These are phyloP conservation scores for Globisporangium cederbergense DNA, from an alignment of 352 stramenopile genomes.

Conservation along the genomic window DNA sequence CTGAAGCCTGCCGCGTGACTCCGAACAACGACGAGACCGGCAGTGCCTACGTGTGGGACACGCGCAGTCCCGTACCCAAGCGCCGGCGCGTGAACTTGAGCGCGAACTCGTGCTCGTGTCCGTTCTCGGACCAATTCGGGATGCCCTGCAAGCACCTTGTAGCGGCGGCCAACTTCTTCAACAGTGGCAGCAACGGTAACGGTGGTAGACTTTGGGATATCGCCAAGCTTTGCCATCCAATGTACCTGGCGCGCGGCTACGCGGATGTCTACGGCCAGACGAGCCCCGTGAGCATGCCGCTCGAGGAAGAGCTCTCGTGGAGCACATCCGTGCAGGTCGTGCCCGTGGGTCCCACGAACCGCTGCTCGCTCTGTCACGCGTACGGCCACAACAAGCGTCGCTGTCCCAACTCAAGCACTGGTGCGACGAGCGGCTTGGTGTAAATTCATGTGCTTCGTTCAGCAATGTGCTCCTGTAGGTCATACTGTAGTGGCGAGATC, in stretches of 20 bases:
- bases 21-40: conserved; percentile 41
- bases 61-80: conserved; percentile 29
- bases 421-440: neutral
- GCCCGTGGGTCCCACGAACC: conserved; percentile 24
- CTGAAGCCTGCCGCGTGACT: conserved; percentile 32
- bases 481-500: neutral
- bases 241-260: conserved; percentile 35
- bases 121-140: conserved; percentile 35
- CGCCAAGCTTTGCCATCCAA: conserved; percentile 26
- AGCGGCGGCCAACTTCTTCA: conserved; percentile 37
- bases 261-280: conserved; percentile 27
- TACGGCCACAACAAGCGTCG: conserved; percentile 39
- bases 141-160: conserved; percentile 45
- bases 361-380: conserved; percentile 41
- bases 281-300: conserved; percentile 30
- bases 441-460: neutral
- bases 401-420: conserved; percentile 3
- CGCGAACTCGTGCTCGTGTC: conserved; percentile 31
- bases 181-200: conserved; percentile 12
- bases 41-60: conserved; percentile 44
- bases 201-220: conserved; percentile 27
- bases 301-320: conserved; percentile 42
- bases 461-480: neutral
- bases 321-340: conserved; percentile 38
- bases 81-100: conserved; percentile 44